phyloP scores from a whole-genome alignment of 1,139 yeast species.

The Pichia sp. region DNA sequence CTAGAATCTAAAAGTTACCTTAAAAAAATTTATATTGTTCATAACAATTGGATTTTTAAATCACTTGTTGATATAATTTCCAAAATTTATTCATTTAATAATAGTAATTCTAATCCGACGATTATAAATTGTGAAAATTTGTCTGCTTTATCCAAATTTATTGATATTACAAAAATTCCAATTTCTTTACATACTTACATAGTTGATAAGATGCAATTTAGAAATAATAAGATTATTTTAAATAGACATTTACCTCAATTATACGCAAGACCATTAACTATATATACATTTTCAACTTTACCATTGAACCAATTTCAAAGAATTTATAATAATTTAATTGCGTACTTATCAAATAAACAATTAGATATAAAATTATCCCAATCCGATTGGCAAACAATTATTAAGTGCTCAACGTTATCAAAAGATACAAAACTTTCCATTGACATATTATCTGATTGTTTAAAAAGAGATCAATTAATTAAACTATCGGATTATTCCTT shows the following conservation, averaged over 20 bases:
- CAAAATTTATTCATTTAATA: constrained; percentile 38
- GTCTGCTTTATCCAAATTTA: constrained; percentile 52
- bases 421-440: constrained; percentile 22
- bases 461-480: constrained; percentile 38
- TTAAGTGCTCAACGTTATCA: constrained; percentile 30
- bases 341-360: constrained; percentile 24
- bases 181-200: constrained; percentile 70
- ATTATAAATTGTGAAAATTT: constrained; percentile 50
- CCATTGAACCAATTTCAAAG: constrained; percentile 36
- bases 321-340: constrained; percentile 28
- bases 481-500: constrained; percentile 30
- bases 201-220: constrained; percentile 36
- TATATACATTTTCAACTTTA: constrained; percentile 26
- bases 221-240: constrained; percentile 18
- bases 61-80: constrained; percentile 70
- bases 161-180: constrained; percentile 72
- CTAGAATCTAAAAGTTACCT: constrained; percentile 49
- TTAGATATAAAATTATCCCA: constrained; percentile 19
- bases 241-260: constrained; percentile 21
- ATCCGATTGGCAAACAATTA: constrained; percentile 29
- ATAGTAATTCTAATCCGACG: constrained; percentile 25
- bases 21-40: constrained; percentile 68
- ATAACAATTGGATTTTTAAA: constrained; percentile 86
- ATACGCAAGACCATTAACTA: constrained; percentile 25
- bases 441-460: constrained; percentile 42